Base-by-base conservation (phyloP, 2,329 filamentous ascomycete genomes). In the Colletotrichum brevisporum region DNA sequence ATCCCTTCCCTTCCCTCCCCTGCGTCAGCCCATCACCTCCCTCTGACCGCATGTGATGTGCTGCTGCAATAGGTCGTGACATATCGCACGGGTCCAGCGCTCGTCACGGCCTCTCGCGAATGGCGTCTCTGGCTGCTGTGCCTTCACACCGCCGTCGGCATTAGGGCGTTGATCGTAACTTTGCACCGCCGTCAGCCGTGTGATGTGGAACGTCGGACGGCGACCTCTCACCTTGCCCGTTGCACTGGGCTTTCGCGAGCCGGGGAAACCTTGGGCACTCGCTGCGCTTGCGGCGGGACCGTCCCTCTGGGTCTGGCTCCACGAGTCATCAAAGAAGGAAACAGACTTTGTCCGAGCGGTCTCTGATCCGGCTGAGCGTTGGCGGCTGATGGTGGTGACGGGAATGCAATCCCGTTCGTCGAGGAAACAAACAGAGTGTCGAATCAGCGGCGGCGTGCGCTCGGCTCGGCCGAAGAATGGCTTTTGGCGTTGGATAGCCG, bases 31-130 rank as follows among this genome's bases (percentile, higher is more conserved):
- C 62, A 48, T 57, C 55, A 65, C n/a, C 36, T 51, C 51, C 31
- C 48, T 66, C 55, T 69, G 62, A 67, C 67, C 67, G 67, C 62
- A 57, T 60, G 43, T 43, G 50, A 57, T 60, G 43, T 43, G 50
- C 27, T 52, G 57, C 67, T 70, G 67, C 58, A 70, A 68, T 68
- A 59, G 57, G 67, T n/a, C 63, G 21, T 21, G 53, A 63, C 56
- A 36, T 58, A 54, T 68, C 24, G 57, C 67, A 55, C 54, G 39
- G 27, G 52, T 47, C 50, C 31, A 24, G 45, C 18, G 45, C 56
- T 47, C 51, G 54, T 68, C 52, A 68, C 67, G 48, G 56, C 15
- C 45, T 12, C 57, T 63, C 57, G 63, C 67, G 57, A 68, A 70
- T 70, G 67, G 67, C 52, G 59, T 53, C 52, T 67, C 54, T 59